Conservation (phyloP, 1,284 basidiomycete species). For the Porphyrellus sp. region DNA sequence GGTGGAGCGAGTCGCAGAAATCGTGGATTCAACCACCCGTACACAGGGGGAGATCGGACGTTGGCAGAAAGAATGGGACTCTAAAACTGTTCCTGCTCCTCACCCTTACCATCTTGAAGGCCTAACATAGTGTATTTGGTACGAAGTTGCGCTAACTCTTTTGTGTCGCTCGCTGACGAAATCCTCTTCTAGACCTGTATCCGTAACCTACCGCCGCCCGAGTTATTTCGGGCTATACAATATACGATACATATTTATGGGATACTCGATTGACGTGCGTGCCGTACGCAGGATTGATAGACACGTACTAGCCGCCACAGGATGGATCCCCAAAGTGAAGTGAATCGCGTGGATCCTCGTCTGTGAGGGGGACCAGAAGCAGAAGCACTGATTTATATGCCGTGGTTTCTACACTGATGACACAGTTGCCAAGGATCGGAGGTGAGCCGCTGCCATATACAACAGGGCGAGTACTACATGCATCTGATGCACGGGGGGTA, state of each 20-base stretch:
- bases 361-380: neutral
- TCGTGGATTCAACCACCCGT: conserved; percentile 34
- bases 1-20: conserved; percentile 27
- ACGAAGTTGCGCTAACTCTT: conserved; percentile 23
- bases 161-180: conserved; percentile 35
- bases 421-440: neutral
- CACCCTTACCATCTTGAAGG: conserved; percentile 21
- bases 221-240: conserved; percentile 16
- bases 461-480: conserved; percentile 7
- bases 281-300: neutral
- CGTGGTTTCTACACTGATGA: neutral
- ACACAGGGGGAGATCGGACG: conserved; percentile 60
- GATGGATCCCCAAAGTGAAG: neutral
- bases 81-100: conserved; percentile 34
- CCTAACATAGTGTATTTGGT: conserved; percentile 45
- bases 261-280: neutral
- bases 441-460: neutral
- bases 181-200: conserved; percentile 29
- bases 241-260: conserved; percentile 31
- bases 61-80: conserved; percentile 77
- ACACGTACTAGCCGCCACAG: neutral
- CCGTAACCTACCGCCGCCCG: conserved; percentile 23
- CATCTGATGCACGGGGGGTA: neutral
- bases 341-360: conserved; percentile 1
- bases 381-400: neutral